Percentiles rank a stretch among this genome's conserved stretches.
These are phyloP conservation scores for Lanmaoa rubissima DNA, from an alignment of 768 basidiomycete genomes.

Conservation along the genomic window DNA sequence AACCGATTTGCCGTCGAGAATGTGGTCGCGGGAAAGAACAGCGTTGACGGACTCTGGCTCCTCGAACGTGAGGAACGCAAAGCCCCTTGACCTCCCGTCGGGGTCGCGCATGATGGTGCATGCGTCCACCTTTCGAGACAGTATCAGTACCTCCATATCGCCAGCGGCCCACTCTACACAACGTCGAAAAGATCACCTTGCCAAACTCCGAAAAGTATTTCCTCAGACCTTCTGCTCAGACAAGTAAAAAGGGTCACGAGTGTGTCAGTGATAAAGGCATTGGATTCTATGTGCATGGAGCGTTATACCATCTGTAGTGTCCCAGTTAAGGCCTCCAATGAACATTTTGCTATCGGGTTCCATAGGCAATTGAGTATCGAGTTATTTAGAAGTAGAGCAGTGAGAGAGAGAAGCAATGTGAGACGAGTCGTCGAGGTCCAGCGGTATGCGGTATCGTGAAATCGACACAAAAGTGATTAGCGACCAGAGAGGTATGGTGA, in stretches of 20 bases:
- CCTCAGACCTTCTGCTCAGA: conserved; percentile 53
- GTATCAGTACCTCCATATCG: conserved; percentile 10
- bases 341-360: conserved; percentile 76
- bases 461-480: conserved; percentile 34
- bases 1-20: conserved; percentile 78
- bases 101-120: conserved; percentile 87
- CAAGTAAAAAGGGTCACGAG: conserved; percentile 18
- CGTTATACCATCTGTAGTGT: conserved; percentile 81
- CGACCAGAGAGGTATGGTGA: conserved; percentile 35
- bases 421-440: conserved; percentile 32
- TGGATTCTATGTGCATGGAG: conserved; percentile 26
- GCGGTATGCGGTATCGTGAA: conserved; percentile 38
- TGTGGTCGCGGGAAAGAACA: conserved; percentile 66
- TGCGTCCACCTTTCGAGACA: conserved; percentile 57
- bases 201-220: conserved; percentile 82
- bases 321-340: conserved; percentile 89
- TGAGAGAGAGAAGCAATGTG: conserved; percentile 21
- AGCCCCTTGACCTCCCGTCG: conserved; percentile 71
- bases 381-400: conserved; percentile 28
- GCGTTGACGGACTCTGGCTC: conserved; percentile 59
- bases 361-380: conserved; percentile 30
- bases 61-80: conserved; percentile 83
- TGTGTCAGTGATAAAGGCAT: conserved; percentile 26
- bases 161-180: not conserved
- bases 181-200: conserved; percentile 44